Base-by-base conservation (phyloP, 176 grass and related monocot species). In the Phyllostachys edulis region DNA sequence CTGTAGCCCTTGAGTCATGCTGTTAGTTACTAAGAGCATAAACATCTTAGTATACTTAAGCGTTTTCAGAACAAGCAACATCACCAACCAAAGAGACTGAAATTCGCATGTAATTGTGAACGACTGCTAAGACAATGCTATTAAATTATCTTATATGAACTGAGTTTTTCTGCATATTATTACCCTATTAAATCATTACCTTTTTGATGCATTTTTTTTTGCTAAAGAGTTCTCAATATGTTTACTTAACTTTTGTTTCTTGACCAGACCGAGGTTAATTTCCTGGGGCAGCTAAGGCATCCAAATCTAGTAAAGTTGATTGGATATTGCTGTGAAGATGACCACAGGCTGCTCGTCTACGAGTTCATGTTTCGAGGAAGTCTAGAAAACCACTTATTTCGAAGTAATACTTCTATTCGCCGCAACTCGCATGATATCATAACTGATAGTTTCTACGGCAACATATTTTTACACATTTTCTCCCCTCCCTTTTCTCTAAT, bases 351-450 rank as follows among this genome's bases (percentile, higher is more conserved):
- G 56, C 95, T 98, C 64, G 95, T 94, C 24, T 98, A 98, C 1
- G 95, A 98, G 82, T 98, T 98, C 61, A 93, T 98, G 95, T 98
- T 93, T 80, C 90, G 95, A 63, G 95, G 95, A 89, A 98, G 95
- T 76, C 92, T 98, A 71, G 95, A 98, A 94, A 98, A 98, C 67
- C 95, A 98, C 72, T 87, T 98, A 85, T 95, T 98, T 88, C 84
- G 91, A 92, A 98, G 95, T 98, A 98, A 88, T 82, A 20, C 42
- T 72, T 66, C 78, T 83, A 46, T 42, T 82, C 17, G 65, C 67
- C 20, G 10, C 69, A 52, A 8, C n/a, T 69, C 42, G 44, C 34
- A 40, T 56, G 9, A 39, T 70, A 44, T 64, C 26, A 46, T 70
- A 17, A 29, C 7, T 7, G 44, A 73, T 73, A 32, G n/a, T 81